These are phyloP conservation scores for Blastocystis sp. DNA, from an alignment of 352 stramenopile species.

Conservation along the genomic window DNA sequence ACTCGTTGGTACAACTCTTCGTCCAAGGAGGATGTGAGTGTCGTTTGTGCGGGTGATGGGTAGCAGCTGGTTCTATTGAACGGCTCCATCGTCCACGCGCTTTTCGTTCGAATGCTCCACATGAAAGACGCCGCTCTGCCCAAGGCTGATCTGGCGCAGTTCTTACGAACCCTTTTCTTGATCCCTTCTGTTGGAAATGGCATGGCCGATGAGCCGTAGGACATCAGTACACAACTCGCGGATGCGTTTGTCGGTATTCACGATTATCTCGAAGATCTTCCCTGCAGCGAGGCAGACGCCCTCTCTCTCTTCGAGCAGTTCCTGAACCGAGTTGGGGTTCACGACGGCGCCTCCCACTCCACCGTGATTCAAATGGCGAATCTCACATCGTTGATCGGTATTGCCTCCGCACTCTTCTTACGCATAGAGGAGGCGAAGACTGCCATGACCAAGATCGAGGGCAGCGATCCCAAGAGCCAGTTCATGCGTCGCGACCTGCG, in stretches of 20 bases:
- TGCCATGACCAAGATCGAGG: not conserved
- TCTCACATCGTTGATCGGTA: conserved; percentile 10
- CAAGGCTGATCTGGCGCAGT: not conserved
- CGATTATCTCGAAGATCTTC: not conserved
- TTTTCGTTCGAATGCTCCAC: conserved; percentile 21
- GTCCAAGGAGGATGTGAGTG: conserved; percentile 16
- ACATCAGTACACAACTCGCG: conserved; percentile 12
- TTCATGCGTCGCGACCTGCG: conserved; percentile 54
- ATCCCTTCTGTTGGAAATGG: conserved; percentile 8
- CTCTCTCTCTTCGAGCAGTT: conserved; percentile 38
- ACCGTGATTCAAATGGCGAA: conserved; percentile 12
- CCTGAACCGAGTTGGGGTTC: not conserved
- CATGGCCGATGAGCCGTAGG: not conserved
- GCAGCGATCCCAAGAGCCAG: conserved; percentile 51
- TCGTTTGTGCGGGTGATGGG: not conserved
- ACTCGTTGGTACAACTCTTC: conserved; percentile 45
- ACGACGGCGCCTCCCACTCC: not conserved
- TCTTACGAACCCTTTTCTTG: conserved; percentile 7
- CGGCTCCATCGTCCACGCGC: conserved; percentile 15
- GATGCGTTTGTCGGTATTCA: conserved; percentile 1
- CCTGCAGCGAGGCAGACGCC: not conserved
- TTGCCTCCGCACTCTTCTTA: not conserved
- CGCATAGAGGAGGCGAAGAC: conserved; percentile 12
- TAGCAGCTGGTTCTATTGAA: conserved; percentile 23
- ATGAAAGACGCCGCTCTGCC: not conserved